Conservation (phyloP, 352 stramenopile species). For the Nothophytophthora sp. region DNA sequence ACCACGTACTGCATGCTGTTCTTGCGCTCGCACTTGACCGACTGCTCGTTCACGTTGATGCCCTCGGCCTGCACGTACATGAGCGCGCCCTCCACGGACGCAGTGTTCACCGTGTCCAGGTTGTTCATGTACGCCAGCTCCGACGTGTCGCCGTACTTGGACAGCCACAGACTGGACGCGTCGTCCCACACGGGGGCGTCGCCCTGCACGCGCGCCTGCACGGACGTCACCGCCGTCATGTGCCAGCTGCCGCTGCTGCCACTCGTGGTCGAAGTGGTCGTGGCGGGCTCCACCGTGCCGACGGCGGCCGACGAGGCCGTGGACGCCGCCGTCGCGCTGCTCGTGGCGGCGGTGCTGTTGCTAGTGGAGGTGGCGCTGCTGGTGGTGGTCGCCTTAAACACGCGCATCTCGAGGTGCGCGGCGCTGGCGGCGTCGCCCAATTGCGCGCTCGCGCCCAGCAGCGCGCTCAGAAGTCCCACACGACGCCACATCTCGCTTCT, state of each 20-base stretch:
- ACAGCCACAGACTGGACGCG: conserved; percentile 31
- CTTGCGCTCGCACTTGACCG: conserved; percentile 53
- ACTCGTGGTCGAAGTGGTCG: not conserved
- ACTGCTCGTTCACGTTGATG: conserved; percentile 49
- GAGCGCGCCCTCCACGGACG: conserved; percentile 57
- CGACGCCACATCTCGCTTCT: conserved; percentile 15
- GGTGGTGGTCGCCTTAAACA: conserved; percentile 8
- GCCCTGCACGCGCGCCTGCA: conserved; percentile 61
- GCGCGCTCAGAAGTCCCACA: conserved; percentile 13
- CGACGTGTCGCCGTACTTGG: conserved; percentile 39
- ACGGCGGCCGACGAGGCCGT: conserved; percentile 5
- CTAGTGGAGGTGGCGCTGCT: no score
- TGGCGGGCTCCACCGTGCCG: conserved; percentile 4
- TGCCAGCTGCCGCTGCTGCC: conserved; percentile 18
- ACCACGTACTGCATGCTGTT: conserved; percentile 64
- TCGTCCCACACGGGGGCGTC: conserved; percentile 42
- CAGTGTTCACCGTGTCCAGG: conserved; percentile 59
- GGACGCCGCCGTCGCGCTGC: no score
- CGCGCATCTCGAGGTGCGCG: conserved; percentile 12
- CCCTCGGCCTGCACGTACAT: conserved; percentile 71
- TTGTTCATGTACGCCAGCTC: conserved; percentile 43
- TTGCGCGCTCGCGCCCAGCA: conserved; percentile 5
- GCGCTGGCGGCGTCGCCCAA: not conserved
- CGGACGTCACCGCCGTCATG: conserved; percentile 30
- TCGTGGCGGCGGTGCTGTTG: no score